A percentile compares a stretch with the other conserved stretches of the same genome.
Evolutionary conservation across 495 filamentous ascomycete species (phyloP).

Genomic region (Tuber microsphaerosporum): DNA sequence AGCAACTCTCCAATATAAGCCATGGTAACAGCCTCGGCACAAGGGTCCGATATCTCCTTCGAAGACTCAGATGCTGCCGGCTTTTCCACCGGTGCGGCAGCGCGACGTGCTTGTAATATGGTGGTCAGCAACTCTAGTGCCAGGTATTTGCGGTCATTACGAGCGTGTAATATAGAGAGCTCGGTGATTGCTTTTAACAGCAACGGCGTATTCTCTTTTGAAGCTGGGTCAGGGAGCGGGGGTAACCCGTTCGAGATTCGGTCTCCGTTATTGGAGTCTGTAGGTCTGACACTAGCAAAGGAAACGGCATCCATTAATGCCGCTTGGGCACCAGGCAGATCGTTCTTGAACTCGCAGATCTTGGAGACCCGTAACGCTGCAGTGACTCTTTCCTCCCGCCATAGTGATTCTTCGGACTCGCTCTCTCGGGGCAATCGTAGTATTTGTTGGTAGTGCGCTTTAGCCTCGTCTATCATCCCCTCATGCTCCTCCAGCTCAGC

Average conservation of each 20-base stretch:
- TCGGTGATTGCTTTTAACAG: slow-evolving; percentile 66
- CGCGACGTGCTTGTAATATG: slow-evolving; percentile 64
- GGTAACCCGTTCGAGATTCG: slow-evolving; percentile 5
- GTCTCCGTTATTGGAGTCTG: background rate
- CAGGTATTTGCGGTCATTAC: slow-evolving; percentile 52
- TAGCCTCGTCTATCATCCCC: background rate
- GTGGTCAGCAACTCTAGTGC: slow-evolving; percentile 85
- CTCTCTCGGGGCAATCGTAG: slow-evolving; percentile 6
- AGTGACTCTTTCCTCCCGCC: slow-evolving; percentile 7
- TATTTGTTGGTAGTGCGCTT: slow-evolving; percentile 5
- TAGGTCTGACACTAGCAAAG: background rate
- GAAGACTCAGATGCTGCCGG: slow-evolving; percentile 59
- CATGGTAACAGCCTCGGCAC: slow-evolving; percentile 79
- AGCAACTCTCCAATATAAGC: slow-evolving; percentile 91
- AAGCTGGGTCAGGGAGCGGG: background rate
- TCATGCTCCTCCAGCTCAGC: slow-evolving; percentile 17
- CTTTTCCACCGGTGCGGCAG: slow-evolving; percentile 30
- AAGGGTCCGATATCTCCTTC: slow-evolving; percentile 49
- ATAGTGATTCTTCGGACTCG: background rate
- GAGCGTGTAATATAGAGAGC: slow-evolving; percentile 68
- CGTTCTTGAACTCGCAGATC: slow-evolving; percentile 18
- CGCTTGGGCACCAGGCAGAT: slow-evolving; percentile 8
- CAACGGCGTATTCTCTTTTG: slow-evolving; percentile 50
- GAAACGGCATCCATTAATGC: slow-evolving; percentile 16
- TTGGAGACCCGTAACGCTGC: slow-evolving; percentile 22